These are phyloP conservation scores for Komagataella populi DNA, from an alignment of 805 yeast species.

Conservation along the genomic window DNA sequence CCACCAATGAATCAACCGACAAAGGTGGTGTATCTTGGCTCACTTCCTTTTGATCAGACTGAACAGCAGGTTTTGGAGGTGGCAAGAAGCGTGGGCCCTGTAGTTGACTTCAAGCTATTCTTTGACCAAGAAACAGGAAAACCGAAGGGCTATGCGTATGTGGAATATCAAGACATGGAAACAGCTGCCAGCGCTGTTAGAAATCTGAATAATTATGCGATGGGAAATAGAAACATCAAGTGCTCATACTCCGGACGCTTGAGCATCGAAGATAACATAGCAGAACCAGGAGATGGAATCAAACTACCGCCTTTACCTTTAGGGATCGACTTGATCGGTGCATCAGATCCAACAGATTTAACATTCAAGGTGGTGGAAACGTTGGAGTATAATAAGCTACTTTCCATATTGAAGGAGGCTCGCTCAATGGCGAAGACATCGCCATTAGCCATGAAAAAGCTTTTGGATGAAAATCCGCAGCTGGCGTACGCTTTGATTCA, in stretches of 20 bases:
- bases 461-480: conserved; percentile 67
- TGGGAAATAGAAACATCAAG: conserved; percentile 58
- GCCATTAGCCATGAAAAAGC: conserved; percentile 42
- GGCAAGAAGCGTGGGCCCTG: conserved; percentile 83
- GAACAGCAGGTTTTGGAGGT: conserved; percentile 87
- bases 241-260: conserved; percentile 46
- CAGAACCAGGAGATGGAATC: not conserved
- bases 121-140: conserved; percentile 84
- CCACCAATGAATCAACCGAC: conserved; percentile 10
- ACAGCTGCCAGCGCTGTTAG: conserved; percentile 88
- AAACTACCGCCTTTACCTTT: conserved; percentile 34
- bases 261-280: conserved; percentile 4
- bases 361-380: conserved; percentile 31
- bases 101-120: conserved; percentile 55
- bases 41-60: conserved; percentile 85
- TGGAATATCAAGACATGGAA: conserved; percentile 63
- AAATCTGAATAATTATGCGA: conserved; percentile 65
- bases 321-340: conserved; percentile 28
- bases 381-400: conserved; percentile 32
- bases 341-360: conserved; percentile 23
- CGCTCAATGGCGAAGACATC: conserved; percentile 41
- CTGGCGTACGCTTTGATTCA: conserved; percentile 75
- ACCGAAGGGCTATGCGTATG: conserved; percentile 83
- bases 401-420: conserved; percentile 40
- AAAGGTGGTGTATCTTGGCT: conserved; percentile 60